Base-by-base conservation (phyloP, 2,329 filamentous ascomycete species). In the Daldinia eschscholtzii region DNA sequence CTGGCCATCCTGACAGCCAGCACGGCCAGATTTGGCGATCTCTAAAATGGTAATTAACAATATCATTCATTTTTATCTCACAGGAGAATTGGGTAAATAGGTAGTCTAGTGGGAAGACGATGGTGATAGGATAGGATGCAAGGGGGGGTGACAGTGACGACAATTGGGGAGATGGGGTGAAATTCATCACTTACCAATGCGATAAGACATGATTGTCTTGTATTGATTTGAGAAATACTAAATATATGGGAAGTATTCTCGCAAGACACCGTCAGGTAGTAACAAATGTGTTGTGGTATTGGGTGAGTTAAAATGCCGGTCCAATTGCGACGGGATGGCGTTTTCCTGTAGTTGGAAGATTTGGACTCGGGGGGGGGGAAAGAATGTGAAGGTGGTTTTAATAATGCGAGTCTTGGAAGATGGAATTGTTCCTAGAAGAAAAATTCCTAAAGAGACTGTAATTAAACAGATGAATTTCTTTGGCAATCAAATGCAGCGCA, bases 1-100 rank as follows among this genome's bases (percentile, higher is more conserved):
- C 70, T 89, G 84, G 4, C 83, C 84, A 77, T 90, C 90, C 70
- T 90, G 86, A 83, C 94, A 98, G 57, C 83, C 88, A 60, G 94
- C 93, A 65, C 94, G 91, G 75, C 86, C 88, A 77, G 87, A 91
- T 52, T 84, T 81, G n/a, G 92, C 88, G 35, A 91, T 73, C 79
- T 97, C 94, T 97, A 76, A n/a, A 33, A 35, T 35, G 33, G 7
- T 9, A 46, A 2, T 12, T 52, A 39, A 68, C 75, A 44, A 3
- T 15, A 53, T 76, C 33, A 77, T 73, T 64, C 30, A 59, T 58
- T 26, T 30, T 26, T 61, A 48, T 18, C 35, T 4, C 6, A 5
- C 6, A 55, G 33, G 23, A 23, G 15, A 10, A 20, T 56, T 28
- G 18, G 55, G 35, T 35, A 61, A 73, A 46, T 73, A 67, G 35